Base-by-base conservation (phyloP, 768 basidiomycete genomes). In the Cyclocybe aegerita region DNA sequence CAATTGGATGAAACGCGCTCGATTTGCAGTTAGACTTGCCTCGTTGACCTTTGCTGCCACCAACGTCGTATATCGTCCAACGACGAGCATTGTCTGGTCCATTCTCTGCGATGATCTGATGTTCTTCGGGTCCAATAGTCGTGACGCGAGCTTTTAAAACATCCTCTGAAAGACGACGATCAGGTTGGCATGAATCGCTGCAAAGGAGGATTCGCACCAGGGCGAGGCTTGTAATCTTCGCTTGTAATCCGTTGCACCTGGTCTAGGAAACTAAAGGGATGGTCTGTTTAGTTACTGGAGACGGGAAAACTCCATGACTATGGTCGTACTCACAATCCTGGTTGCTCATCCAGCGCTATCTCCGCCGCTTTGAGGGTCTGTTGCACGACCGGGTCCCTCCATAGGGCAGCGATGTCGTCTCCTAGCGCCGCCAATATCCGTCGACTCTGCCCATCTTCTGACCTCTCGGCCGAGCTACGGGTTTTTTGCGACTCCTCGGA, bases 61-160 rank as follows among this genome's bases (percentile, higher is more conserved):
- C 83, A 12, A 87, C 80, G 53, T 88, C 86, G 59, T 85, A 86
- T 36, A 87, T 78, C 6, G 78, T 71, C 83, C 85, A 87, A 14
- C 77, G 63, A 43, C 72, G 74, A 0, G 75, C 70, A 12, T 59
- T 64, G 30, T 71, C 67, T 17, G 54, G 42, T 4, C 53, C 56
- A 41, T 42, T 54, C 60, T 85, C 81, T 53, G 82, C 70, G 3
- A 70, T 60, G 43, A 88, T 75, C 7, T 68, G 70, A 53, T 86
- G 82, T 61, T 86, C 82, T 56, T 86, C 83, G 4, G 85, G 81
- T 3, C 85, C 83, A 35, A 81, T 65, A 0, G 86, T 88, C 41
- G 78, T 77, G 35, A 88, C 70, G 44, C 85, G 76, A 11, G 84
- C 83, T 45, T 79, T 80, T 42, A 88, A 67, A 30, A 88, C 77